Evolutionary conservation across 352 stramenopile species (phyloP).

Genomic region (Phytophthora pseudosyringae): DNA sequence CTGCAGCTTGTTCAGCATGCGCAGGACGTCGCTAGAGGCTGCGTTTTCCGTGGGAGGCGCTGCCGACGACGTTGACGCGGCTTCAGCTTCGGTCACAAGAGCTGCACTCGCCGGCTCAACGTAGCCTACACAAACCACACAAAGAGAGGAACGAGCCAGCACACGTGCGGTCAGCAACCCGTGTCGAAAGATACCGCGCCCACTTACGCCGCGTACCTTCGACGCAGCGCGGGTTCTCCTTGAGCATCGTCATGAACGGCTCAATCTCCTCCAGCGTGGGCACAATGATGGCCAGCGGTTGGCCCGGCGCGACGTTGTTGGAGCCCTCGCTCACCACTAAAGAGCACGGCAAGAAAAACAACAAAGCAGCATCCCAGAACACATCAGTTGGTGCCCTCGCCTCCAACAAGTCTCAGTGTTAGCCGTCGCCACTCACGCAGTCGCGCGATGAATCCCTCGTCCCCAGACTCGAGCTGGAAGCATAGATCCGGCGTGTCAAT

Average conservation of each 20-base stretch:
- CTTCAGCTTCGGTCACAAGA: slow-evolving; percentile 25
- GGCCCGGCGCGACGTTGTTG: slow-evolving; percentile 63
- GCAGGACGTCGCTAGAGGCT: slow-evolving; percentile 72
- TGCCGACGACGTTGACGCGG: slow-evolving; percentile 3
- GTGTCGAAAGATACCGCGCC: not conserved
- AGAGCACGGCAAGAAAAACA: slow-evolving; percentile 1
- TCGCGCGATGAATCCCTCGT: slow-evolving; percentile 81
- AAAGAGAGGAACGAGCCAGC: not conserved
- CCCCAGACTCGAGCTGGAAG: slow-evolving; percentile 80
- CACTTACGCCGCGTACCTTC: slow-evolving; percentile 47
- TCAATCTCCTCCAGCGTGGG: slow-evolving; percentile 63
- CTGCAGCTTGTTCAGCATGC: slow-evolving; percentile 76
- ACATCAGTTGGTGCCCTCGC: slow-evolving; percentile 5
- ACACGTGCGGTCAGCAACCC: not conserved
- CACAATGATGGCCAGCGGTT: slow-evolving; percentile 83
- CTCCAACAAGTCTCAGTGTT: not conserved
- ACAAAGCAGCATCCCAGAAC: not conserved
- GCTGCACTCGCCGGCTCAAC: slow-evolving; percentile 31
- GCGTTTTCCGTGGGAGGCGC: slow-evolving; percentile 37
- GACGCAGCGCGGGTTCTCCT: slow-evolving; percentile 62
- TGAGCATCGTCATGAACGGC: slow-evolving; percentile 64
- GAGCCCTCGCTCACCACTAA: slow-evolving; percentile 70
- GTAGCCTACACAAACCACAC: slow-evolving; percentile 35
- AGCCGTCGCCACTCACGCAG: slow-evolving; percentile 50
- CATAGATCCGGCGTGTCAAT: slow-evolving; percentile 88